These are phyloP conservation scores for Eucalyptus sp. DNA, from an alignment of 345 rosid species.

Conservation along the genomic window DNA sequence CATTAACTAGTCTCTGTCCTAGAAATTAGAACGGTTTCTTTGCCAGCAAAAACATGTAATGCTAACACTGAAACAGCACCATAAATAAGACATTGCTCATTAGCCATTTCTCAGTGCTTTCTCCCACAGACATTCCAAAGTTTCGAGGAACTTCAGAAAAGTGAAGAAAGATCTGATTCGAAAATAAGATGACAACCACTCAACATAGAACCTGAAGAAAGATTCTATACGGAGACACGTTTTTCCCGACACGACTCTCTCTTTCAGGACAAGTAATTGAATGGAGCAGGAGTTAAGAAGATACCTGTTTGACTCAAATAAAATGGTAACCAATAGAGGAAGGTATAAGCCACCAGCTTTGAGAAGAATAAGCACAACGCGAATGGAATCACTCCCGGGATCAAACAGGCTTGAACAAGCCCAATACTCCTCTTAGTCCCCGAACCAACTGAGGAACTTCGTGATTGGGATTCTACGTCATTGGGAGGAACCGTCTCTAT, in stretches of 20 bases:
- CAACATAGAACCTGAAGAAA: background rate
- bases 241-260: background rate
- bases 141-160: background rate
- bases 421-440: constrained; percentile 60
- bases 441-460: constrained; percentile 8
- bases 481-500: background rate
- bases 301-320: constrained; percentile 85
- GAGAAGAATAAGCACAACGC: constrained; percentile 88
- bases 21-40: background rate
- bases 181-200: background rate
- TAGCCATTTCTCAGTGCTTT: background rate
- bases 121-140: background rate
- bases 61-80: background rate
- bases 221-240: background rate
- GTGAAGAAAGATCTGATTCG: background rate
- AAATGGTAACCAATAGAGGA: constrained; percentile 89
- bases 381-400: constrained; percentile 90
- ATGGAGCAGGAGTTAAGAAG: background rate
- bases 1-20: background rate
- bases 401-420: constrained; percentile 69
- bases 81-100: background rate
- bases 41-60: background rate
- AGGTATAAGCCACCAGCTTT: constrained; percentile 87
- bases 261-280: background rate
- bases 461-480: constrained; percentile 11